phyloP scores from a whole-genome alignment of 192 early-diverging fungal species.

The Globomyces pollinis-pini region DNA sequence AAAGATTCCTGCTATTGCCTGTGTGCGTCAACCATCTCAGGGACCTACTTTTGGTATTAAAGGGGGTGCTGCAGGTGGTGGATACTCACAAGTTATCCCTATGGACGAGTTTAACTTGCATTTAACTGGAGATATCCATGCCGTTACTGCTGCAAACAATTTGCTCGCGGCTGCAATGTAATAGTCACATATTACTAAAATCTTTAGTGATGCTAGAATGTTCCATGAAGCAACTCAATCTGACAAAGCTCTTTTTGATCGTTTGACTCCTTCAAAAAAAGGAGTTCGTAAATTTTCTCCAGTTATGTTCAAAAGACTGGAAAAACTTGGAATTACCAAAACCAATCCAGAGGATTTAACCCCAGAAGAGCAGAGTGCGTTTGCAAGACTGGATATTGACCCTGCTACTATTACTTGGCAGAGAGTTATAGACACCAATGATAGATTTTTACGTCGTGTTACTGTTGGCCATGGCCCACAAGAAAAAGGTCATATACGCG shows the following conservation, averaged over 20 bases:
- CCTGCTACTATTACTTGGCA: conserved; percentile 94
- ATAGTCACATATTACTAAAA: too few relatives aligned
- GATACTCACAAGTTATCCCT: conserved; percentile 98
- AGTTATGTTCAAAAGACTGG: conserved; percentile 76
- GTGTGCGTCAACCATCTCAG: conserved; percentile 98
- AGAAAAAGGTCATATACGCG: conserved; percentile 76
- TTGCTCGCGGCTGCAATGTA: conserved; percentile 94
- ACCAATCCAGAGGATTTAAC: conserved; percentile 73
- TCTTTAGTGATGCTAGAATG: conserved; percentile 89
- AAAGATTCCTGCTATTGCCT: conserved; percentile 80
- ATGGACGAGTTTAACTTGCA: conserved; percentile 99
- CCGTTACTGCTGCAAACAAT: conserved; percentile 96
- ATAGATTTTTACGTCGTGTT: conserved; percentile 88
- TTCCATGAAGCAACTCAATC: conserved; percentile 88
- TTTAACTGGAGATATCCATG: conserved; percentile 98
- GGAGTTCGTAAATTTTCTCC: conserved; percentile 74
- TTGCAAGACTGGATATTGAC: conserved; percentile 93
- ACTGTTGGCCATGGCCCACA: conserved; percentile 80
- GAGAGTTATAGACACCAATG: conserved; percentile 92
- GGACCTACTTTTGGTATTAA: conserved; percentile 99
- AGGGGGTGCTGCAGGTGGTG: conserved; percentile 95
- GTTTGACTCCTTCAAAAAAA: conserved; percentile 81
- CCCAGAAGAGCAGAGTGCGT: conserved; percentile 63
- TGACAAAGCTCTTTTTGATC: conserved; percentile 76
- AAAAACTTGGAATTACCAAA: conserved; percentile 74